Base-by-base conservation (phyloP, 2,329 filamentous ascomycete species). In the Periconia digitata region DNA sequence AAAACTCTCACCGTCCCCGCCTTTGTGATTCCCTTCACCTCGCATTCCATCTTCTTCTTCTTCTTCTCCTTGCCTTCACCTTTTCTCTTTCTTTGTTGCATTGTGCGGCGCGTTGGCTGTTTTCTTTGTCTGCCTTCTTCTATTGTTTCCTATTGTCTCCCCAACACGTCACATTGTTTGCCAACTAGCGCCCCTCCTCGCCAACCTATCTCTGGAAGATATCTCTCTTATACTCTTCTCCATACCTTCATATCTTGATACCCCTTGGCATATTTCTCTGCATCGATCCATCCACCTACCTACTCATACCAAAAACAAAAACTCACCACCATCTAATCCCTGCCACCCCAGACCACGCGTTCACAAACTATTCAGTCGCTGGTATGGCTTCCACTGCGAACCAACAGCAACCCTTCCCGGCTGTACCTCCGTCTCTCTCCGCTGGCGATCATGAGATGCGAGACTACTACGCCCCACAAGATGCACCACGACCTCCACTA, bases 371-470 rank as follows among this genome's bases (percentile, higher is more conserved):
- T 55, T 51, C 55, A 49, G 43, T 40, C n/a, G 61, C 63, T 58
- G 56, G 43, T 46, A 78, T 78, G 75, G 71, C 74, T 72, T 74
- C 73, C 70, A 69, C 75, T 71, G 72, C 72, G 72, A 76, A 76
- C 70, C 76, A 76, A 76, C 76, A 77, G 75, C 74, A 77, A 70
- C 64, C 70, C 72, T 78, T 79, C 72, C 73, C 77, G 70, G 73
- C 76, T 74, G 74, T 77, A 70, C 77, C 76, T 78, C 76, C 78
- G 74, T 79, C 78, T 76, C 75, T 77, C 71, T 81, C 79, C 77
- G 77, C 79, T 80, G 79, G 77, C 77, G 79, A 75, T 72, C 77
- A 81, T 80, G 79, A 80, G 77, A 79, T 79, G 78, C 78, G 77
- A 76, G 76, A 81, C 74, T 80, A 80, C 76, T 82, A 81, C 73